A percentile compares a stretch with the other conserved stretches of the same genome.
phyloP scores from a whole-genome alignment of 805 yeast species.

The Ogataea sp. region DNA sequence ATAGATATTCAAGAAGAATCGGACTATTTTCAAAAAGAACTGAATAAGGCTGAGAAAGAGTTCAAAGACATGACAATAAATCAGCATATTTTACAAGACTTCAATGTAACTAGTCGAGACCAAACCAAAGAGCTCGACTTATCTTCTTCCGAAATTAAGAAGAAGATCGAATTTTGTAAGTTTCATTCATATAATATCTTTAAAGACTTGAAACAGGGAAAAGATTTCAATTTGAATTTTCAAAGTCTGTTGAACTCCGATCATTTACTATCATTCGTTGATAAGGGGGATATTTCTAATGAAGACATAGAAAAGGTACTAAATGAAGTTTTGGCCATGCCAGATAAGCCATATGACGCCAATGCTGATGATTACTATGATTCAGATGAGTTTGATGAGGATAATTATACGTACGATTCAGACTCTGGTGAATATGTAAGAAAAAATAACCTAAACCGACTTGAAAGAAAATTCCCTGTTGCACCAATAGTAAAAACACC shows the following conservation, averaged over 20 bases:
- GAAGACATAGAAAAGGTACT: slow-evolving; percentile 13
- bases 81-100: too few species aligned
- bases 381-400: slow-evolving; percentile 8
- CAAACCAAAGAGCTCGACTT: too few species aligned
- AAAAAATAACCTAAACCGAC: not conserved
- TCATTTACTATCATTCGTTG: not conserved
- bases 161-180: slow-evolving; percentile 1
- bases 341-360: slow-evolving; percentile 1
- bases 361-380: slow-evolving; percentile 2
- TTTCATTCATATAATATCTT: slow-evolving; percentile 13
- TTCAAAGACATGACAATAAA: too few species aligned
- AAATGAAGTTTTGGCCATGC: slow-evolving; percentile 8
- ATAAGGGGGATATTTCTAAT: slow-evolving; percentile 10
- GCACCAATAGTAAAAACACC: not conserved
- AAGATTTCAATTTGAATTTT: slow-evolving; percentile 17
- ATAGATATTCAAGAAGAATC: slow-evolving; percentile 5
- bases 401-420: slow-evolving; percentile 14
- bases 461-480: not conserved
- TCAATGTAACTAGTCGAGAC: too few species aligned
- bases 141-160: not conserved
- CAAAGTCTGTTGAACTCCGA: slow-evolving; percentile 5
- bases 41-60: slow-evolving; percentile 6
- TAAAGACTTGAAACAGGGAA: slow-evolving; percentile 11
- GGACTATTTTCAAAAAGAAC: slow-evolving; percentile 1
- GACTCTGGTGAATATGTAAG: slow-evolving; percentile 12